Conservation (phyloP, 2,329 filamentous ascomycete genomes). For the Exophiala spinifera region DNA sequence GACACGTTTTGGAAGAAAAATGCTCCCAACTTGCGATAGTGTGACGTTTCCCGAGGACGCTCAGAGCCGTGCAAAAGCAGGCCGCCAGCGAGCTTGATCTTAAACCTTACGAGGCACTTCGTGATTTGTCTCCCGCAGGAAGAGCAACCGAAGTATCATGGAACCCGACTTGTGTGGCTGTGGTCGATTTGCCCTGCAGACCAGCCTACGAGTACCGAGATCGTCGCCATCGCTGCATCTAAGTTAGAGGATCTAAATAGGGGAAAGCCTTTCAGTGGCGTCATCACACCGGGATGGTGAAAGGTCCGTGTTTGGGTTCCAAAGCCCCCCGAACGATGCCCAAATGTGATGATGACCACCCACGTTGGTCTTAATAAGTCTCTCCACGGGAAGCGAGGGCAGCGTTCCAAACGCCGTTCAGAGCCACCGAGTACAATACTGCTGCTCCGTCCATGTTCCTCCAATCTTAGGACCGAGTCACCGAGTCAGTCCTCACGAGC, state of each 20-base stretch:
- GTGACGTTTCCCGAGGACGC: not conserved
- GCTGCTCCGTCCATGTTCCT: not conserved
- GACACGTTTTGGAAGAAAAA: constrained; percentile 1
- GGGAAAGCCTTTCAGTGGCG: constrained; percentile 1
- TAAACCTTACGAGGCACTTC: not conserved
- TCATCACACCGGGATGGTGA: not conserved
- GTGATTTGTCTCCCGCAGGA: not conserved
- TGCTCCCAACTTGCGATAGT: not conserved
- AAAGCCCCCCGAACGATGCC: not conserved
- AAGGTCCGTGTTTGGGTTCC: too few relatives aligned
- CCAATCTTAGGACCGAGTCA: not conserved
- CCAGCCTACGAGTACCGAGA: constrained; percentile 11
- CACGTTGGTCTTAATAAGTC: not conserved
- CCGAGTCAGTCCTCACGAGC: not conserved
- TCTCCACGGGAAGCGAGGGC: not conserved
- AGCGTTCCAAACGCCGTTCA: not conserved
- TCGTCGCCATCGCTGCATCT: constrained; percentile 5
- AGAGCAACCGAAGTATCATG: constrained; percentile 1
- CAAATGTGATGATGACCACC: not conserved
- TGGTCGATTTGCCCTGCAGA: constrained; percentile 3
- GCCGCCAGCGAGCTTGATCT: not conserved
- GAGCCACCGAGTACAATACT: not conserved
- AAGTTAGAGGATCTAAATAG: not conserved
- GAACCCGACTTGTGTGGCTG: constrained; percentile 2
- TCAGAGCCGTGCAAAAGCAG: not conserved